These are phyloP conservation scores for Trichosphaerium sp. DNA, from an alignment of 78 protist genomes.

Conservation along the genomic window DNA sequence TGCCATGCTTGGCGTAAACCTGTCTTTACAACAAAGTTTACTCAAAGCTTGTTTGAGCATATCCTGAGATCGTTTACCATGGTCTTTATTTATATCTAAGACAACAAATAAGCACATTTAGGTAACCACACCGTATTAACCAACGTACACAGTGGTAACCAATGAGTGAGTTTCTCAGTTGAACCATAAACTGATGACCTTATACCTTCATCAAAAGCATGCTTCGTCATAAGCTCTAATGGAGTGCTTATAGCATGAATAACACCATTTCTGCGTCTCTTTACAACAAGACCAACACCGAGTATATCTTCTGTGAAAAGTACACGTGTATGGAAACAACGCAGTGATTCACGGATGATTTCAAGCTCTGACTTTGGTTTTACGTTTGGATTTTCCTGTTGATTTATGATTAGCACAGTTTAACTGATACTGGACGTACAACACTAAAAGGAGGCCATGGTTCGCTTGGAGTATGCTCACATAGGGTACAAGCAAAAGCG, in stretches of 20 bases:
- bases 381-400: not conserved
- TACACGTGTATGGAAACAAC: slow-evolving; percentile 24
- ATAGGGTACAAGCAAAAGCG: slow-evolving; percentile 18
- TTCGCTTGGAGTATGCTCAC: not conserved
- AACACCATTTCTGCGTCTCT: not conserved
- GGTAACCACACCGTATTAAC: no score
- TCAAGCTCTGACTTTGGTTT: not conserved
- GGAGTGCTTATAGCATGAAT: not conserved
- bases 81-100: slow-evolving; percentile 8
- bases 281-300: slow-evolving; percentile 18
- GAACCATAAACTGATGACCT: slow-evolving; percentile 24
- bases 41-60: slow-evolving; percentile 27
- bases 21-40: not conserved
- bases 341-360: slow-evolving; percentile 9
- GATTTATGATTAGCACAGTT: not conserved
- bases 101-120: not conserved
- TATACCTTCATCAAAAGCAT: slow-evolving; percentile 41
- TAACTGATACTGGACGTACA: no score
- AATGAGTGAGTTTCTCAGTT: slow-evolving; percentile 28
- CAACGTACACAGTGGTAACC: slow-evolving; percentile 42
- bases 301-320: slow-evolving; percentile 30
- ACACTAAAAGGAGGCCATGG: slow-evolving; percentile 35
- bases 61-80: slow-evolving; percentile 36
- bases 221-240: not conserved
- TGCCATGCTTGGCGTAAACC: slow-evolving; percentile 19